Evolutionary conservation across 2,329 filamentous ascomycete genomes (phyloP).

Genomic region (Ceratocystis papillata): DNA sequence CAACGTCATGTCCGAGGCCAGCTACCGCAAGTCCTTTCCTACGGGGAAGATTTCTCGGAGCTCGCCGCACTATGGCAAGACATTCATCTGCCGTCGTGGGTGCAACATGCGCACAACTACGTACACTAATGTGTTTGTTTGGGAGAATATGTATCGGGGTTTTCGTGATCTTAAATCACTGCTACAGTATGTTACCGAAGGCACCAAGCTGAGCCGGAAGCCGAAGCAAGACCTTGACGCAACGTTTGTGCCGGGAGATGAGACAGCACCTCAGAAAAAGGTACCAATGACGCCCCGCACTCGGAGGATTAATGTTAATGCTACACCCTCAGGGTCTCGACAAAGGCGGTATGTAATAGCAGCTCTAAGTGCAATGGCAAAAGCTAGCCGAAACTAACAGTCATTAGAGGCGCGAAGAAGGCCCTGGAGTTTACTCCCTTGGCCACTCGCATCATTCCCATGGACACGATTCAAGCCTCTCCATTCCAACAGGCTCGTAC

Average conservation of each 20-base stretch:
- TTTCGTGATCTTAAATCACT: constrained; percentile 52
- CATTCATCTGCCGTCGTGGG: constrained; percentile 79
- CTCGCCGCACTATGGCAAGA: constrained; percentile 67
- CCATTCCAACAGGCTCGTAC: constrained; percentile 86
- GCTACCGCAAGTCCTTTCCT: constrained; percentile 60
- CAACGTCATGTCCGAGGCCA: constrained; percentile 59
- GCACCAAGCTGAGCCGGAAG: constrained; percentile 56
- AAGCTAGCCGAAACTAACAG: neutral
- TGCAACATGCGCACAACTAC: constrained; percentile 80
- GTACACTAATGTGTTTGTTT: constrained; percentile 84
- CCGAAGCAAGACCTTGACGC: constrained; percentile 26
- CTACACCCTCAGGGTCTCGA: constrained; percentile 7
- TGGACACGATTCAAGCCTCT: constrained; percentile 62
- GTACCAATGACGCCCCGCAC: constrained; percentile 18
- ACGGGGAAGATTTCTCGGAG: constrained; percentile 62
- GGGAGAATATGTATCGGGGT: constrained; percentile 75
- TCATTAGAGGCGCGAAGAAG: constrained; percentile 37
- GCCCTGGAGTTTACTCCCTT: constrained; percentile 90
- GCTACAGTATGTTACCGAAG: constrained; percentile 54
- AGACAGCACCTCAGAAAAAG: constrained; percentile 4
- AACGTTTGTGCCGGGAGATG: neutral
- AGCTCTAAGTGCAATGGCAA: neutral
- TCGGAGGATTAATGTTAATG: constrained; percentile 16
- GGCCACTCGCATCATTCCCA: constrained; percentile 75
- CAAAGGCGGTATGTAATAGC: constrained; percentile 18